These are phyloP conservation scores for Fraxinus ornus DNA, from an alignment of 305 asterid species.

Conservation along the genomic window DNA sequence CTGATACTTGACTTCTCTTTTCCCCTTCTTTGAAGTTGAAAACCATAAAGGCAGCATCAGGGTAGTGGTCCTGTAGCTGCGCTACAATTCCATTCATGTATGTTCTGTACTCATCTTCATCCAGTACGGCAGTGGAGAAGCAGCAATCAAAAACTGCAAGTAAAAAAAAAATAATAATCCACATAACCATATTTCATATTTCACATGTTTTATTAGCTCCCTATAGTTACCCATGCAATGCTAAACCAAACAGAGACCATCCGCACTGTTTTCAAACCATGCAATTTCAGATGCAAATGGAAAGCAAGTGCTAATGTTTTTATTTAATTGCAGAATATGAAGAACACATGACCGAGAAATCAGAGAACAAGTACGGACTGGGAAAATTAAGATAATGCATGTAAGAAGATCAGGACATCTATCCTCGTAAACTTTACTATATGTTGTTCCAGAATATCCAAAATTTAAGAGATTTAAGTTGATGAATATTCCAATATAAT, in stretches of 20 bases:
- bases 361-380: background rate
- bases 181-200: constrained; percentile 3
- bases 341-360: background rate
- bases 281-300: background rate
- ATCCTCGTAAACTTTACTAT: background rate
- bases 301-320: background rate
- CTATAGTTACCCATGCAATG: background rate
- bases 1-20: constrained; percentile 87
- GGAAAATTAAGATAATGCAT: background rate
- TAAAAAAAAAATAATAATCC: constrained; percentile 19
- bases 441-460: background rate
- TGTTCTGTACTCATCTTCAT: constrained; percentile 86
- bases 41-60: constrained; percentile 98
- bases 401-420: background rate
- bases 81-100: constrained; percentile 93
- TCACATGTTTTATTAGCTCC: background rate
- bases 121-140: constrained; percentile 84
- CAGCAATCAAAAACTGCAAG: constrained; percentile 96
- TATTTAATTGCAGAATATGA: background rate
- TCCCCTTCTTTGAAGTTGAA: constrained; percentile 95
- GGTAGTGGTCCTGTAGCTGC: constrained; percentile 94
- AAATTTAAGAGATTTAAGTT: background rate
- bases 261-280: background rate
- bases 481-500: background rate
- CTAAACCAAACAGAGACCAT: background rate